Base-by-base conservation (phyloP, 805 yeast species). In the Monosporozyma unispora region DNA sequence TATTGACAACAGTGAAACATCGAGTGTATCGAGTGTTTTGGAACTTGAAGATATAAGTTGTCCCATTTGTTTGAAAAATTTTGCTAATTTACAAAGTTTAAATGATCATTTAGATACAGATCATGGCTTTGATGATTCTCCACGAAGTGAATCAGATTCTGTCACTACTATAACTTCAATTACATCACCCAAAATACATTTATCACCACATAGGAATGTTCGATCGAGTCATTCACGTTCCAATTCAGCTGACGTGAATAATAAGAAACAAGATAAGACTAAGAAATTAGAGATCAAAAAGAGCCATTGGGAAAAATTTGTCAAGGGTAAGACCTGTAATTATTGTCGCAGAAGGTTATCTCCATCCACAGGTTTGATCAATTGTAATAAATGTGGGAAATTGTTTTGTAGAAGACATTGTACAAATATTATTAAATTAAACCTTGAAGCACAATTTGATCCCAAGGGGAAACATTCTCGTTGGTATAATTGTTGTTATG, bases 381-480 rank as follows among this genome's bases (percentile, higher is more conserved):
- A 87, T 61, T 87, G 96, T 64, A 68, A 91, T 22, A 77, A 76
- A 55, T 89, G 96, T 67, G 96, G 96, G 0, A 59, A 70, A 23
- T 62, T 88, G 16, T 87, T 67, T 60, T 88, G 96, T 62, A 75
- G 75, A 51, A 64, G 62, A 27, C 96, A 89, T 66, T 71, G 88
- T 3, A 61, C 68, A 47, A 80, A 72, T 56, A 70, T 74, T 47
- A 72, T 80, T 43, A 77, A 74, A 57, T 66, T 88, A 16, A 65
- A 76, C 52, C 57, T 63, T n/a, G 57, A 67, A 2, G 79, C 83
- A 0, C 55, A 69, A 9, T 76, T 77, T 52, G 78, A 75, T 50
- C 69, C 77, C 0, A 54, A 63, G 46, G 91, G 93, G 0, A 63
- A 71, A n/a, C 42, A 21, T 21, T 39, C 42, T 21, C 42, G 27